Percentiles rank a stretch among this genome's conserved stretches.
Conservation (phyloP, 2,329 filamentous ascomycete genomes). For the Pyrenophora teres region DNA sequence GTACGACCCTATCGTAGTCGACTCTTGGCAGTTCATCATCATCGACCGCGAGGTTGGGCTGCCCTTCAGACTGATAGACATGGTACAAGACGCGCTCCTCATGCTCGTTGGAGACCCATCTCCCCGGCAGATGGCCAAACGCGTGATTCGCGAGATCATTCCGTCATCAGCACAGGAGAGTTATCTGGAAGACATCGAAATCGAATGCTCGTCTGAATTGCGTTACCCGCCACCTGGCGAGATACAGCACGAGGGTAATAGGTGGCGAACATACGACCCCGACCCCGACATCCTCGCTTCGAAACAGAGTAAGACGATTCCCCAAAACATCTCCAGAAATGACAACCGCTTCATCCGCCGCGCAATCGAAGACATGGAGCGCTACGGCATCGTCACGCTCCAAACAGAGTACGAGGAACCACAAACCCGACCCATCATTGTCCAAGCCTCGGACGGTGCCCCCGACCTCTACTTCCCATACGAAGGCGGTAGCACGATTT, state of each 20-base stretch:
- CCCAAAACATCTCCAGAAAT: slow-evolving; percentile 17
- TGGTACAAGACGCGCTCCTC: slow-evolving; percentile 31
- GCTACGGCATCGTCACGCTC: slow-evolving; percentile 29
- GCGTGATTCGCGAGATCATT: slow-evolving; percentile 31
- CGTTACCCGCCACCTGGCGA: slow-evolving; percentile 26
- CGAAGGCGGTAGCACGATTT: slow-evolving; percentile 11
- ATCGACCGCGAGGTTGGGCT: slow-evolving; percentile 33
- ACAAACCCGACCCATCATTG: slow-evolving; percentile 29
- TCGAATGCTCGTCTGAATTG: slow-evolving; percentile 22
- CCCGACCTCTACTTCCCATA: slow-evolving; percentile 38
- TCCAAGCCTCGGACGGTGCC: slow-evolving; percentile 29
- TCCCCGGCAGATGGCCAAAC: slow-evolving; percentile 26
- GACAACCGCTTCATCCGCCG: slow-evolving; percentile 32
- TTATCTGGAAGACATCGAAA: slow-evolving; percentile 25
- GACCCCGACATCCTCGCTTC: slow-evolving; percentile 15
- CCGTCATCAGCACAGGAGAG: slow-evolving; percentile 29
- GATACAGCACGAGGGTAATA: slow-evolving; percentile 34
- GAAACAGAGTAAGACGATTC: slow-evolving; percentile 10
- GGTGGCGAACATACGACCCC: slow-evolving; percentile 26
- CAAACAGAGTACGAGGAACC: slow-evolving; percentile 22
- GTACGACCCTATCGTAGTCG: slow-evolving; percentile 38
- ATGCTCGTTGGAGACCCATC: slow-evolving; percentile 34
- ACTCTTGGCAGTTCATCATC: slow-evolving; percentile 42
- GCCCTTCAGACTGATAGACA: slow-evolving; percentile 34
- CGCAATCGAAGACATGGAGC: slow-evolving; percentile 35